Evolutionary conservation across 208 protist species (phyloP), one percentile per base, ranked within the genome.

Genomic region (Acanthamoeba castellanii): DNA sequence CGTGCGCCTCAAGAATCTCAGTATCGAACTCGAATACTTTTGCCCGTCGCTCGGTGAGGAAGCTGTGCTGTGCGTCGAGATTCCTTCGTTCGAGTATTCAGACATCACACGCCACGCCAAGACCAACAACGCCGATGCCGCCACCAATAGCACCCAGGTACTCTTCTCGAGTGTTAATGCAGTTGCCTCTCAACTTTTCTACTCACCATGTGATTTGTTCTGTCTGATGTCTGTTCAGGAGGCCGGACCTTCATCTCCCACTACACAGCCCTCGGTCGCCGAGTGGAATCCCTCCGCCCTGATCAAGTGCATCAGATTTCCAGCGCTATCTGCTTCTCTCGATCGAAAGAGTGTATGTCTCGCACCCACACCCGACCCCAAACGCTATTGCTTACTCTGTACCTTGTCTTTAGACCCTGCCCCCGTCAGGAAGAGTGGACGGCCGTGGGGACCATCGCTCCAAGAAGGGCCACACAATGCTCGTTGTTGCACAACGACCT

Each of bases 211-310:
- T 50, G 1, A 25, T 11, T 50, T 82, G 22, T 30, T 9, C 25
- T 66, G 0, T 66, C 0, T 16, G 2, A 20, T 66, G 59, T 0
- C 7, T 57, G 45, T 27, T 0, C 55, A 61, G 55, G 61, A 61
- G 6, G 20, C 85, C 27, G 57, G 6, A 0, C 47, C 88, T 22
- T 27, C 64, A 57, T 78, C 68, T 76, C 68, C 88, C 88, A 93
- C 59, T 27, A 59, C 88, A 50, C 32, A 76, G 14, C 45, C 88
- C n/a, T 90, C 91, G 16, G 32, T 27, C 0, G 22, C 52, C 30
- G 91, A 64, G 22, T 94, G 91, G 91, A 94, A 94, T 68, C 91
- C 91, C 34, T 42, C 91, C 32, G 91, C 74, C n/a, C 37, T 94
- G 50, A 70, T 94, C 91, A 94, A 94, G 32, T 94, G 91, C 57